Evolutionary conservation across 2,329 filamentous ascomycete genomes (phyloP), one percentile per base, ranked within the genome.

Genomic region (Lasiodiplodia theobromae): DNA sequence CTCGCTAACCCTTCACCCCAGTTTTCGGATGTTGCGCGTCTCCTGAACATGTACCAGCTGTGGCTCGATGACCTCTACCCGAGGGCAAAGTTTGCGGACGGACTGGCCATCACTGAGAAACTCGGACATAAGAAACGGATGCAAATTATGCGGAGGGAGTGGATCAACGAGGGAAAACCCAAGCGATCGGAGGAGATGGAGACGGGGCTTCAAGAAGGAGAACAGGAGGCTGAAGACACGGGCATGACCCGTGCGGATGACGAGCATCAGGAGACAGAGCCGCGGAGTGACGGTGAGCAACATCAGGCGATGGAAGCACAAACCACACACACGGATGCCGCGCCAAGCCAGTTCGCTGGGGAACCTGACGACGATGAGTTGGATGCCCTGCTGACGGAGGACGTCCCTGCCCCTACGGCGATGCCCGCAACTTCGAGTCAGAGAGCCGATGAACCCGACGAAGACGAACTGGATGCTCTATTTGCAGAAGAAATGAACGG

Each of bases 11-110:
- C 28, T 67, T 49, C 47, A 58, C 67, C 40, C 1, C 66, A 95
- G 90, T 98, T 96, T 80, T 90, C 91, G 21, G 96, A 99, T 77
- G 88, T 94, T 12, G 87, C 90, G 0, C 88, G 90, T 18, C 86
- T 99, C 28, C 85, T 99, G 58, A 93, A 92, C 28, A 92, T 96
- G 77, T 99, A 98, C 77, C 96, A 98, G 78, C 81, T 97, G 68
- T 99, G 96, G 96, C 91, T 99, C 2, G 95, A 99, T 80, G 94
- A 97, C 76, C 85, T 99, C 14, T 99, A 94, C 76, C 96, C 96
- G 14, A 94, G 96, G 76, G 96, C 95, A 5, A 95, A 94, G 75
- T 99, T 99, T 75, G 87, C 92, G 58, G 96, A 99, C 75, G 96
- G 92, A 2, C 83, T 98, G 7, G 83, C 86, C 49, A 97, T 98